Evolutionary conservation across 805 yeast species (phyloP), one percentile per base, ranked within the genome.

Genomic region (Candida tibetensis): DNA sequence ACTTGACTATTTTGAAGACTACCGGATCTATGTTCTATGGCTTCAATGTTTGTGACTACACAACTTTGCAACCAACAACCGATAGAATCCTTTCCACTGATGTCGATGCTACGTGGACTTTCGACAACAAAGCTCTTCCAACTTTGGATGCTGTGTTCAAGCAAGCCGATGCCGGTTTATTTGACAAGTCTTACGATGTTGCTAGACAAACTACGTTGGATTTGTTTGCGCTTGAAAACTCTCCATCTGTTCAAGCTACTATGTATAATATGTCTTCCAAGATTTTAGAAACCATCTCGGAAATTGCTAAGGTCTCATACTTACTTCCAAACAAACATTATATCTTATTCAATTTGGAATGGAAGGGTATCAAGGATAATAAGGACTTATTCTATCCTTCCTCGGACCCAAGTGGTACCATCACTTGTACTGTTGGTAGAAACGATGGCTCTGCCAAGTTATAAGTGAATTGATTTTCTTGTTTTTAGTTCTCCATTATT

Each of bases 201-300:
- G 93, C 87, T 14, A 76, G 87, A 53, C 69, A 68, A 28, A 74
- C 77, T 52, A 88, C 96, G 1, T 72, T 89, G 52, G 82, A 79
- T 38, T 72, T 74, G 42, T 90, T 90, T 63, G 96, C 96, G 13
- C 61, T 75, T 35, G 96, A 90, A 64, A 79, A 86, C 62, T 86
- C 95, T 7, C 79, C 96, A n/a, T 85, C 95, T 17, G 97, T 90
- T 32, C 97, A 90, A 70, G 96, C 95, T 32, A 90, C 96, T 42
- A 91, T 90, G 96, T 90, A 78, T 73, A 85, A 88, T 74, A 90
- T 90, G 93, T 75, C 85, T 28, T 73, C 79, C 47, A 79, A 77
- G 46, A 86, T 90, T 47, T 74, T 90, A 57, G 70, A 66, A 34
- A 55, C 53, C 36, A 82, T 77, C 39, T 71, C 80, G 2, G 69